Conservation (phyloP, 2,329 filamentous ascomycete genomes). For the Sporothrix brasiliensis region DNA sequence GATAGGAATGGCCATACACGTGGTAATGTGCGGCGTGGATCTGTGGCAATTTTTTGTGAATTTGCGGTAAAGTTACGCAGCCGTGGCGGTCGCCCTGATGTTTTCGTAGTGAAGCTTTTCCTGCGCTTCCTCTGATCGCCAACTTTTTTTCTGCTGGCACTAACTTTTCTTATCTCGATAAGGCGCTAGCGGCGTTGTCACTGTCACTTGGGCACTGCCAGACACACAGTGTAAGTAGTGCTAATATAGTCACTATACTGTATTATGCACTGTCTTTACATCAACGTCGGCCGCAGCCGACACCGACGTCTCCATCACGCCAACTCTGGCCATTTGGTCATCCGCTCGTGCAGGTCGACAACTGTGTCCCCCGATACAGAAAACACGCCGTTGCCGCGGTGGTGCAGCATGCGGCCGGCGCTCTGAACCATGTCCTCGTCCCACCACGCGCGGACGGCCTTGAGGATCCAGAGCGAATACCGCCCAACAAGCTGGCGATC, state of each 20-base stretch:
- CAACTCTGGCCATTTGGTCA: conserved; percentile 45
- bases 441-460: conserved; percentile 43
- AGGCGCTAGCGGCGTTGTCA: not conserved
- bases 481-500: conserved; percentile 43
- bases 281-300: not conserved
- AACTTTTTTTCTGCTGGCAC: conserved; percentile 31
- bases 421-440: conserved; percentile 39
- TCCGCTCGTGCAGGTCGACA: conserved; percentile 42
- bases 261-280: conserved; percentile 13
- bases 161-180: conserved; percentile 31
- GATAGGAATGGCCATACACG: not conserved
- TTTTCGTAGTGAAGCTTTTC: conserved; percentile 18
- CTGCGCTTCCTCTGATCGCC: conserved; percentile 22
- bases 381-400: conserved; percentile 44
- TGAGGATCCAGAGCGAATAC: conserved; percentile 44
- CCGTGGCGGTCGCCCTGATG: not conserved
- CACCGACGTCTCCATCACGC: conserved; percentile 35
- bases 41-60: not conserved
- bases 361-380: conserved; percentile 42
- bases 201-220: not conserved
- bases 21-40: not conserved
- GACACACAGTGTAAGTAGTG: not conserved
- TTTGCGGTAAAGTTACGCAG: not conserved
- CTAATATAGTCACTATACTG: not conserved
- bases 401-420: conserved; percentile 44